Percentiles rank a stretch among this genome's conserved stretches.
Conservation (phyloP, 2,329 filamentous ascomycete genomes). For the Monosporascus sp. region DNA sequence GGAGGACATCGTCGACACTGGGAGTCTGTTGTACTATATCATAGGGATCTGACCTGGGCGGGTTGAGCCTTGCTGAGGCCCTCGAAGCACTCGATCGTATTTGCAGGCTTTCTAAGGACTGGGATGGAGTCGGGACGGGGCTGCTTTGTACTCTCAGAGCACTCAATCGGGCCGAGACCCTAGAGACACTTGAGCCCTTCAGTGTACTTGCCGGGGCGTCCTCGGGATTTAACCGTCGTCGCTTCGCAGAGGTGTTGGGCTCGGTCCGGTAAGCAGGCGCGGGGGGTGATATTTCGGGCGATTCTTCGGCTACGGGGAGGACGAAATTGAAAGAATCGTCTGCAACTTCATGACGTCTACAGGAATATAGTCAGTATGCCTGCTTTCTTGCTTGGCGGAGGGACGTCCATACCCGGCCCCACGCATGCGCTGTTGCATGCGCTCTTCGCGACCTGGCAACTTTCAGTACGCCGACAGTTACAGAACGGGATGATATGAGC, state of each 20-base stretch:
- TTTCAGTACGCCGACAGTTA: constrained; percentile 1
- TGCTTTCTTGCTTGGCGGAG: neutral
- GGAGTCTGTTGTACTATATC: constrained; percentile 5
- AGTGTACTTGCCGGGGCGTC: constrained; percentile 8
- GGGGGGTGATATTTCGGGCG: constrained; percentile 17
- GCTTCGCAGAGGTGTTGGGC: constrained; percentile 45
- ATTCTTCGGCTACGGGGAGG: constrained; percentile 31
- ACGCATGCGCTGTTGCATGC: constrained; percentile 60
- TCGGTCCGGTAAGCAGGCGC: constrained; percentile 31
- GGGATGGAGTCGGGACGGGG: neutral
- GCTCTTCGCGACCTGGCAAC: constrained; percentile 51
- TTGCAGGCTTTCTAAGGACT: constrained; percentile 7
- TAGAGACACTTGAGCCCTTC: constrained; percentile 13
- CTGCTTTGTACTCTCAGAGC: constrained; percentile 5
- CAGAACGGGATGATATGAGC: constrained; percentile 2
- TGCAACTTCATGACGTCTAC: constrained; percentile 50
- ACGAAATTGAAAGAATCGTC: constrained; percentile 56
- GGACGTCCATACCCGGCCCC: constrained; percentile 51
- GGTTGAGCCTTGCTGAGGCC: constrained; percentile 11
- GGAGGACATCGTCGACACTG: constrained; percentile 7
- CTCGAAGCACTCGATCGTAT: constrained; percentile 14
- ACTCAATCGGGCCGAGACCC: constrained; percentile 10
- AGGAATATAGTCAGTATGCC: neutral
- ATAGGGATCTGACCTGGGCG: constrained; percentile 14
- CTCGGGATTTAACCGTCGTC: constrained; percentile 30